Percentiles rank a stretch among this genome's conserved stretches.
phyloP scores from a whole-genome alignment of 2,329 filamentous ascomycete species.

The Claviceps sp. region DNA sequence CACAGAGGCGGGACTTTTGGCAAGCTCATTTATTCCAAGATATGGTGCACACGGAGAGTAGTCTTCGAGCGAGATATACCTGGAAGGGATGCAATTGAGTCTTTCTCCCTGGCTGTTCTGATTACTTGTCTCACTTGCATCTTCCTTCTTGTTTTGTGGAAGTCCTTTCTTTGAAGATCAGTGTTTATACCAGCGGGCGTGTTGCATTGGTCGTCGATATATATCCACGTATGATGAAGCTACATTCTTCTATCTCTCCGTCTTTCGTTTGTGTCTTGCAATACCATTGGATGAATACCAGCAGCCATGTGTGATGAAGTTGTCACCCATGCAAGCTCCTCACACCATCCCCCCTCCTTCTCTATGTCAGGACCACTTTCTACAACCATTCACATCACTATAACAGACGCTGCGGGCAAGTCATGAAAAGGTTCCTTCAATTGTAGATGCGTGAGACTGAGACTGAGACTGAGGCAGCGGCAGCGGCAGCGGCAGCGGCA shows the following conservation, averaged over 20 bases:
- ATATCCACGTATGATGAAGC: background rate
- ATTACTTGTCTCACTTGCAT: background rate
- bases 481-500: too few species aligned
- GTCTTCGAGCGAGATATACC: background rate
- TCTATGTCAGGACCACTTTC: background rate
- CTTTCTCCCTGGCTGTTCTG: background rate
- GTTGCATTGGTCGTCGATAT: conserved; percentile 1
- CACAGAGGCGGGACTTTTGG: background rate
- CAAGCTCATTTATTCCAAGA: background rate
- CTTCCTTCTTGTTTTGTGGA: background rate
- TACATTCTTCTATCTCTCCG: background rate
- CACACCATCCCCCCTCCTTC: background rate
- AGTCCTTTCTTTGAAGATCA: background rate
- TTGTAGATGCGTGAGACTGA: too few species aligned
- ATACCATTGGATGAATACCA: background rate
- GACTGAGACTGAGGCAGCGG: too few species aligned
- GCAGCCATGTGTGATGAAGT: background rate
- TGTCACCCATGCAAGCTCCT: background rate
- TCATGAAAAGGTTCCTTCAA: too few species aligned
- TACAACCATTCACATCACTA: background rate
- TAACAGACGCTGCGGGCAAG: background rate
- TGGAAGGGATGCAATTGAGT: background rate
- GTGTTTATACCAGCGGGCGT: too few species aligned
- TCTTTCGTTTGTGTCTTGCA: background rate
- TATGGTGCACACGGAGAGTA: background rate